Base-by-base conservation (phyloP, 1,139 yeast genomes). In the Kluyveromyces sp. region DNA sequence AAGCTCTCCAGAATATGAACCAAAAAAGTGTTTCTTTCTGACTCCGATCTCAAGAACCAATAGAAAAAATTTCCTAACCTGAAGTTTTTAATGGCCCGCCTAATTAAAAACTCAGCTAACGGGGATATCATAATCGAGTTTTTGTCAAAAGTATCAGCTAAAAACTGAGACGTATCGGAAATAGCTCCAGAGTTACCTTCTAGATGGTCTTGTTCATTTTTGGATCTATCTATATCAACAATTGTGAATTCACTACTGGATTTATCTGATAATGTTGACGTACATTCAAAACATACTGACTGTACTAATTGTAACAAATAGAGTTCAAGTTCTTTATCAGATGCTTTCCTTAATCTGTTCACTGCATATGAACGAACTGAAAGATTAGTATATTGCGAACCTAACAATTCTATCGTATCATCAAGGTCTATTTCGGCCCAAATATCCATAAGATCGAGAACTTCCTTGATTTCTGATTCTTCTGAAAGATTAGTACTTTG, bases 1-100 rank as follows among this genome's bases (percentile, higher is more conserved):
- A 66, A 70, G 21, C 66, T 63, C 6, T 67, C 67, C 39, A 69
- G 47, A 7, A 70, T 67, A 44, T 67, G 66, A 21, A 64, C 57
- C 7, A 71, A 57, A 41, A 60, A 65, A 2, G 68, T 68, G 35
- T 81, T 83, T 53, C 88, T 96, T 55, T 81, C 83, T 34, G 87
- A 78, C 59, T 90, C 97, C 1, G 94, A 96, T 54, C 82, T 83
- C 43, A 92, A 77, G 59, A 83, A 88, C 97, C 98, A 92, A 61
- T 88, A 90, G 52, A 92, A 81, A 60, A 77, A 88, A 59, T 83
- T 89, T 0, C 96, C 95, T 33, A 92, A 68, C 21, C 76, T 70
- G 27, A 77, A 77, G 59, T 83, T 84, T 29, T 76, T 72, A 0
- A 83, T 73, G 0, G 96, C 82, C 44, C 92, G 72, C 33, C 80